Conservation (phyloP, 192 early-diverging fungal genomes). For the Linnemannia schmuckeri region DNA sequence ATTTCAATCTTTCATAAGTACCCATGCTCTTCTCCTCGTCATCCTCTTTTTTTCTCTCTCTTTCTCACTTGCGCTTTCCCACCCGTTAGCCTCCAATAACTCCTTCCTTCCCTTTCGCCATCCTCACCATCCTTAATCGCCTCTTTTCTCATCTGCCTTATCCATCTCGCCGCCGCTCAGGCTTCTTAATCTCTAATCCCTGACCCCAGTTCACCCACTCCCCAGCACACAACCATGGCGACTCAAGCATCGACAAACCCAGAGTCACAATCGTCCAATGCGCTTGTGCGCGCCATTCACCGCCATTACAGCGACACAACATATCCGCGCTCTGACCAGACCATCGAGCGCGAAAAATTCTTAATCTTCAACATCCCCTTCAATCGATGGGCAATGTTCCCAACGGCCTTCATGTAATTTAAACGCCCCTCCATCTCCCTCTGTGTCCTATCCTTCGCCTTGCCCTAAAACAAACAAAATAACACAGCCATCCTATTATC, state of each 20-base stretch:
- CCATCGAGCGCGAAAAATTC: constrained; percentile 40
- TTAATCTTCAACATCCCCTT: constrained; percentile 53
- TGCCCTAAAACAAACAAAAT: background rate
- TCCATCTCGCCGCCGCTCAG: background rate
- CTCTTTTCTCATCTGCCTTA: background rate
- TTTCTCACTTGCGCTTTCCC: background rate
- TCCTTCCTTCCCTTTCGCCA: background rate
- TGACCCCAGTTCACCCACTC: background rate
- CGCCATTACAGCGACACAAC: constrained; percentile 39
- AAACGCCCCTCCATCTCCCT: background rate
- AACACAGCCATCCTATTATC: background rate
- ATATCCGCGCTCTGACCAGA: constrained; percentile 19
- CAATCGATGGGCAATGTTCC: constrained; percentile 67
- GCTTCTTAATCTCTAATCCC: background rate
- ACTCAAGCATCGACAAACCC: constrained; percentile 13
- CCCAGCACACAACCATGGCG: background rate
- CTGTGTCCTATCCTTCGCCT: background rate
- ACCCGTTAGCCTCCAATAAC: background rate
- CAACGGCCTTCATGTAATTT: constrained; percentile 63
- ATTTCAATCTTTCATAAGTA: background rate
- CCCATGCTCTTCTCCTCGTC: background rate
- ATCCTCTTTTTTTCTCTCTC: background rate
- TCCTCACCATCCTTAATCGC: no score
- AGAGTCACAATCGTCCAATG: constrained; percentile 9
- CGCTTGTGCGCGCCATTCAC: constrained; percentile 16